Conservation (phyloP, 1,139 yeast genomes). For the Magnusiomyces suaveolens region DNA sequence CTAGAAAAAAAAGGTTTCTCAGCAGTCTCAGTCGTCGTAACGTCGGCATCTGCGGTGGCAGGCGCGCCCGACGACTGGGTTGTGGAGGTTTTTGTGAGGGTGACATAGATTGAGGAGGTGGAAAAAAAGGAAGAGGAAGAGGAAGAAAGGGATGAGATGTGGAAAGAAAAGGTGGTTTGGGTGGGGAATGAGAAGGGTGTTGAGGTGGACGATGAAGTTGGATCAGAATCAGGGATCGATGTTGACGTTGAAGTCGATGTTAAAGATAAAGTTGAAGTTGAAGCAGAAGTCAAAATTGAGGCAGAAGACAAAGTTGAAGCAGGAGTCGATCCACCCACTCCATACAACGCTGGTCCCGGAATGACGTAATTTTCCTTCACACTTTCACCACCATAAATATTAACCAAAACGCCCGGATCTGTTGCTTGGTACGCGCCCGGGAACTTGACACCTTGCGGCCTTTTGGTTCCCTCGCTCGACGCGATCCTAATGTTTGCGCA, state of each 20-base stretch:
- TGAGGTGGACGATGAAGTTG: neutral
- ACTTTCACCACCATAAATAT: neutral
- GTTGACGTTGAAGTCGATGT: neutral
- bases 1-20: too few species aligned
- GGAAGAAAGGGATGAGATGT: neutral
- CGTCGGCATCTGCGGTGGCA: neutral
- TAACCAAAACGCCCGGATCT: constrained; percentile 14
- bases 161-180: neutral
- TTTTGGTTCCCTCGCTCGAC: constrained; percentile 10
- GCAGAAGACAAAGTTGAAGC: neutral
- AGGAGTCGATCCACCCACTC: neutral
- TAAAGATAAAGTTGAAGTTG: neutral
- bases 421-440: constrained; percentile 13
- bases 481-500: constrained; percentile 11
- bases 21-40: neutral
- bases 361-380: neutral
- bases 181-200: neutral
- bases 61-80: neutral
- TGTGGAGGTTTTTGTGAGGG: too few species aligned
- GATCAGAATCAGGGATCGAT: neutral
- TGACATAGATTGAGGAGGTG: neutral
- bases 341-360: constrained; percentile 13
- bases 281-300: neutral
- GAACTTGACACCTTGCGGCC: constrained; percentile 14
- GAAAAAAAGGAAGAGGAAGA: neutral